Conservation (phyloP, 1,284 basidiomycete species). For the Rhodotorula sp. region DNA sequence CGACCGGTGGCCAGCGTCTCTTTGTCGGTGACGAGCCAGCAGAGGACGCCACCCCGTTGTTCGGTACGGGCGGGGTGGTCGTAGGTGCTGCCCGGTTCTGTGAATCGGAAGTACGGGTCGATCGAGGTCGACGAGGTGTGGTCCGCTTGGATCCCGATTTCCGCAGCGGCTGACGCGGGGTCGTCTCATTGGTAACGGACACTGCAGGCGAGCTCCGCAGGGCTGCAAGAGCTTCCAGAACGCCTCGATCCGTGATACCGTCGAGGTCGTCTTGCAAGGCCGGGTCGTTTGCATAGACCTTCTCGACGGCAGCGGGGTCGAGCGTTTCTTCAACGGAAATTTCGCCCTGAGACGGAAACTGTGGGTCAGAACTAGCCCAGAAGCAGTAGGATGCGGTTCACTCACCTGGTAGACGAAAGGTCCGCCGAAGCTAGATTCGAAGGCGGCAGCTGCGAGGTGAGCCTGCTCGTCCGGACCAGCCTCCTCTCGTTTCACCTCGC, state of each 20-base stretch:
- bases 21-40: background rate
- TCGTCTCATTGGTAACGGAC: background rate
- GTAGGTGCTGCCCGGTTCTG: background rate
- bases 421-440: too few species aligned
- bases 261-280: background rate
- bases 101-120: background rate
- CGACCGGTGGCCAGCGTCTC: background rate
- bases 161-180: background rate
- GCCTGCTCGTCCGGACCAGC: too few species aligned
- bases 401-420: too few species aligned
- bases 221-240: conserved; percentile 1
- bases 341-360: too few species aligned
- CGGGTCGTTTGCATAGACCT: background rate
- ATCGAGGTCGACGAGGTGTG: background rate
- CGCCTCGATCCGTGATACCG: background rate
- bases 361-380: too few species aligned
- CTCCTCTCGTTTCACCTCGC: too few species aligned
- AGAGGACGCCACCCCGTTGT: background rate
- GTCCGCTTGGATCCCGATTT: background rate
- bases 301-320: background rate
- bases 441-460: too few species aligned
- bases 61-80: background rate
- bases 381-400: too few species aligned
- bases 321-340: background rate
- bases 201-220: background rate